Evolutionary conservation across 148 eudicot species (phyloP), one percentile per base, ranked within the genome.

Genomic region (Polygonum maritimum): DNA sequence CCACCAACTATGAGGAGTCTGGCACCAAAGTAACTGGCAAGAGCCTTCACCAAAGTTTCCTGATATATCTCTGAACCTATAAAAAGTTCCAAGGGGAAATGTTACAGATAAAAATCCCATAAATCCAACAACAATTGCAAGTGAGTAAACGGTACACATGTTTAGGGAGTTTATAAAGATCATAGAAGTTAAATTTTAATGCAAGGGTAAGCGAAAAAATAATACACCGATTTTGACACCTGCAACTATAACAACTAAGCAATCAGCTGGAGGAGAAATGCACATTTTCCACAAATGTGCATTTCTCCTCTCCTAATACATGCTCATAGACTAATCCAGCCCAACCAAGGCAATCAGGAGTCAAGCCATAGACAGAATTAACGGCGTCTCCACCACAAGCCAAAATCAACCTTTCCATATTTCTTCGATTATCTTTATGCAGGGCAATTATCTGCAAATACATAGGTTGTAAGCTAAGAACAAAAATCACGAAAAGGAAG

Each of bases 311-410:
- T 41, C 98, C 98, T 54, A 94, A 92, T 67, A 94, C 96, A 83
- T 94, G 97, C 80, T 92, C 97, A 79, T 92, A 89, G 35, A 94
- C 97, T 79, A 90, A 85, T 80, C 98, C 98, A 78, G 98, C 98
- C 97, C 98, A 94, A 48, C 98, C 98, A 82, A 94, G 97, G 84
- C 84, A 86, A 73, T 90, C 97, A 47, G 96, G 91, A 80, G 91
- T 90, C 79, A 92, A 62, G 80, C 88, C 98, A 81, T 94, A 97
- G 40, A 94, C 97, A n/a, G 97, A 94, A 77, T 92, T 90, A 40
- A 94, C 89, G 76, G 95, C 97, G 76, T 94, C 98, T 71, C 98
- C 98, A 75, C 98, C 98, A 80, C 98, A 94, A 76, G 98, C 97
- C 88, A 94, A 88, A 78, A 94, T 87, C 84, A 94, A 83, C 14